These are phyloP conservation scores for Phellinidium pouzarii DNA, from an alignment of 1,284 basidiomycete species.

Conservation along the genomic window DNA sequence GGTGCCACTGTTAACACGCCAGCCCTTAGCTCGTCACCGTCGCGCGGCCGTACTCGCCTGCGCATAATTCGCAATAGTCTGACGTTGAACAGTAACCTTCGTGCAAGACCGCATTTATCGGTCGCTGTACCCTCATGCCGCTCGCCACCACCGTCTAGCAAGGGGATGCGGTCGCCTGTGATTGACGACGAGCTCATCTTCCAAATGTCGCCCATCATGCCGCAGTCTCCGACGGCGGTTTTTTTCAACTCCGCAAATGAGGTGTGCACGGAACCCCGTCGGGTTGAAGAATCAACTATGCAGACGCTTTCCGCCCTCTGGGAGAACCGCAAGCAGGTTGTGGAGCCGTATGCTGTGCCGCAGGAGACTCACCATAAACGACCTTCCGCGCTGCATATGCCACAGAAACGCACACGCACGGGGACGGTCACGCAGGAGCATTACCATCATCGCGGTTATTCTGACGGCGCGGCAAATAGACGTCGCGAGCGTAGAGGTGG, in stretches of 20 bases:
- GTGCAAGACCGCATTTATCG: not conserved
- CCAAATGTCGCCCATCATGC: slow-evolving; percentile 19
- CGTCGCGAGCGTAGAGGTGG: slow-evolving; percentile 3
- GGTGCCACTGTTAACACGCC: not conserved
- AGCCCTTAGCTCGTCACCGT: slow-evolving; percentile 1
- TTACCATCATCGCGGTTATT: slow-evolving; percentile 8
- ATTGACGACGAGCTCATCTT: slow-evolving; percentile 20
- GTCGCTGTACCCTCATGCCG: slow-evolving; percentile 8
- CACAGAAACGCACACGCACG: not conserved
- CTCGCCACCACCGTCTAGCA: not conserved
- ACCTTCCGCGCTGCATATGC: not conserved
- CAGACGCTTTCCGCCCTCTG: slow-evolving; percentile 14
- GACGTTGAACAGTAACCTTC: slow-evolving; percentile 1
- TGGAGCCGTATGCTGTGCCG: not conserved
- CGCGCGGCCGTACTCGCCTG: slow-evolving; percentile 13
- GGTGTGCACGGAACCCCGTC: not conserved
- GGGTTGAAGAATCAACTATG: slow-evolving; percentile 3
- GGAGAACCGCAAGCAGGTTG: slow-evolving; percentile 6
- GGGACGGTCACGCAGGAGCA: slow-evolving; percentile 7
- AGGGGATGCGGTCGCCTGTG: not conserved
- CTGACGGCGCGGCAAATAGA: not conserved
- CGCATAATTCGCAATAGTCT: slow-evolving; percentile 5
- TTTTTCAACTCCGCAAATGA: slow-evolving; percentile 7
- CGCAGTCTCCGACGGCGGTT: slow-evolving; percentile 9
- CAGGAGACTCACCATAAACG: not conserved